phyloP scores from a whole-genome alignment of 2,329 filamentous ascomycete genomes.

The Calonectria henricotiae region DNA sequence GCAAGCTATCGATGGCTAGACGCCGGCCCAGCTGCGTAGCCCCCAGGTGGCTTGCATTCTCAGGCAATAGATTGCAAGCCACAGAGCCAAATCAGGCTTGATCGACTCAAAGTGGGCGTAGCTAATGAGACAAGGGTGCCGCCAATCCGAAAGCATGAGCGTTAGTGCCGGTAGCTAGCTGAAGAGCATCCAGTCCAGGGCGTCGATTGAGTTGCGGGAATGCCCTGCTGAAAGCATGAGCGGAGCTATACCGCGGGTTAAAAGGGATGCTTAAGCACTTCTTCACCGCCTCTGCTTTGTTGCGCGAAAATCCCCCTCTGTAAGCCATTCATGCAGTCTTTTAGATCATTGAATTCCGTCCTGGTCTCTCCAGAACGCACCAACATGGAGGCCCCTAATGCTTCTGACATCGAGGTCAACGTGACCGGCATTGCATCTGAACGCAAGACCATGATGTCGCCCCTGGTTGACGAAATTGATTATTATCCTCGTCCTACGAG shows the following conservation, averaged over 20 bases:
- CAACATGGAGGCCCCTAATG: background rate
- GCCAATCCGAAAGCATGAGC: background rate
- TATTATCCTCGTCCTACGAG: conserved; percentile 1
- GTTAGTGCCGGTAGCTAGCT: conserved; percentile 8
- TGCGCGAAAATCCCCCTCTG: background rate
- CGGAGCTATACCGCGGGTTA: background rate
- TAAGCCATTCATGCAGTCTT: background rate
- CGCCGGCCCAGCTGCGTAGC: background rate
- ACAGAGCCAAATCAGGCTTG: conserved; percentile 10
- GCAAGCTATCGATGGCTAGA: conserved; percentile 1
- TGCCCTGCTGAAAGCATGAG: background rate
- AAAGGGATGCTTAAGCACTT: background rate
- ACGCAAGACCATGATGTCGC: conserved; percentile 1
- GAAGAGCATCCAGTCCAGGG: too few species aligned
- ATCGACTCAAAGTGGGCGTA: background rate
- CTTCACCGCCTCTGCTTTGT: background rate
- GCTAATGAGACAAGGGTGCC: conserved; percentile 1
- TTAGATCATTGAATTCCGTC: conserved; percentile 5
- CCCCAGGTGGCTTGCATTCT: conserved; percentile 11
- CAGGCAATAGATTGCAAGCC: conserved; percentile 7
- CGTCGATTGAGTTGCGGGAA: background rate
- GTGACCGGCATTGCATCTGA: background rate
- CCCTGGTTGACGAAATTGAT: background rate
- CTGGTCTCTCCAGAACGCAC: background rate
- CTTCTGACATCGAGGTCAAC: background rate